These are phyloP conservation scores for Lactuca sativa DNA, from an alignment of 129 eudicot genomes.

Conservation along the genomic window DNA sequence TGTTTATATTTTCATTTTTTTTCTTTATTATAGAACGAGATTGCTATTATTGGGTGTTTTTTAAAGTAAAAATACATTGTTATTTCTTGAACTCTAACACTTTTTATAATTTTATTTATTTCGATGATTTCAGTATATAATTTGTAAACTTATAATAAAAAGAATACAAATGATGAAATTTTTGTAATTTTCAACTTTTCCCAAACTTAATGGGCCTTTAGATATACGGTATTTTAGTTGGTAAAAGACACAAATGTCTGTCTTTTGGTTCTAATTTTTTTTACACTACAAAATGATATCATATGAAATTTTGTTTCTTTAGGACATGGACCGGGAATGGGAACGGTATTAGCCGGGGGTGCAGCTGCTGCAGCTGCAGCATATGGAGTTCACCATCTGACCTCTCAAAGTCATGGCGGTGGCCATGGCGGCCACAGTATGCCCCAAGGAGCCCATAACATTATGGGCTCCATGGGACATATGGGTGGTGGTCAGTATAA, in stretches of 20 bases:
- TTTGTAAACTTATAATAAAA: too few species aligned
- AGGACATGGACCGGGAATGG: constrained; percentile 54
- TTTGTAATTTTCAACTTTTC: too few species aligned
- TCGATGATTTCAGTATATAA: too few species aligned
- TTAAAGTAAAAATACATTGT: too few species aligned
- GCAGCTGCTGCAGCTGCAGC: constrained; percentile 68
- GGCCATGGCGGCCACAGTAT: constrained; percentile 12
- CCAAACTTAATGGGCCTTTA: background rate
- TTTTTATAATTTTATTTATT: too few species aligned
- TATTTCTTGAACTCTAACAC: too few species aligned
- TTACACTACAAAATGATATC: background rate
- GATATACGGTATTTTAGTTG: background rate
- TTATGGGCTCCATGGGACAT: constrained; percentile 32
- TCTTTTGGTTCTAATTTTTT: background rate
- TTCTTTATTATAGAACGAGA: too few species aligned
- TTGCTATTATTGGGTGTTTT: too few species aligned
- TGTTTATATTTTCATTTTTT: too few species aligned
- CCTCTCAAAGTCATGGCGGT: constrained; percentile 10
- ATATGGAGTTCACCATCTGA: constrained; percentile 48
- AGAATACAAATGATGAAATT: too few species aligned
- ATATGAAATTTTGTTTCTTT: background rate
- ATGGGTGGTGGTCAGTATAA: constrained; percentile 46
- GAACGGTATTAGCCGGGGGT: constrained; percentile 54
- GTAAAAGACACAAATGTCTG: background rate
- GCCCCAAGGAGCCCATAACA: constrained; percentile 26